A percentile compares a stretch with the other conserved stretches of the same genome.
These are phyloP conservation scores for Astrephomene gubernaculifera DNA, from an alignment of 139 green algal species.

Conservation along the genomic window DNA sequence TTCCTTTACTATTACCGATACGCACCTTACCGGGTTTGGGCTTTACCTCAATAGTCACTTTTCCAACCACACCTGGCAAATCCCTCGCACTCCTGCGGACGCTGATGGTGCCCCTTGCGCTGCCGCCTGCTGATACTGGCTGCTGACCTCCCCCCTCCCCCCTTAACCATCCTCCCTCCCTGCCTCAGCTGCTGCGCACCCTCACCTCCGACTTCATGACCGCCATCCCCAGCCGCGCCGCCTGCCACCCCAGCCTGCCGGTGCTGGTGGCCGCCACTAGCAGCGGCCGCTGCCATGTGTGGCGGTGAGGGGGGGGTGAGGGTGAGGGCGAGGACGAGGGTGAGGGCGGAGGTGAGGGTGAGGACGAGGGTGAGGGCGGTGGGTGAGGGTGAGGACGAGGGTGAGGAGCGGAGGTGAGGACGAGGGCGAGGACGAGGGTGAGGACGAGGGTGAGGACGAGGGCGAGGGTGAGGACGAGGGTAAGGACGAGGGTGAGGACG, in stretches of 20 bases:
- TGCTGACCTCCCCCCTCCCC: too few relatives aligned
- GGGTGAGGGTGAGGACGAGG: not conserved
- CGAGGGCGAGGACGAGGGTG: not conserved
- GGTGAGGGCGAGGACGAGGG: not conserved
- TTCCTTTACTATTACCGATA: too few relatives aligned
- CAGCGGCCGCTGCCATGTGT: constrained; percentile 66
- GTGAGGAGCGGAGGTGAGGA: not conserved
- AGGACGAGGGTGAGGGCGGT: too few relatives aligned
- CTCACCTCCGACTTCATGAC: constrained; percentile 49
- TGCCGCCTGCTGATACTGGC: too few relatives aligned
- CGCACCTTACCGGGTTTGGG: too few relatives aligned
- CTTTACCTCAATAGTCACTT: too few relatives aligned
- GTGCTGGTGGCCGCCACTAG: constrained; percentile 60
- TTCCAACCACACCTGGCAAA: too few relatives aligned
- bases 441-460: not conserved
- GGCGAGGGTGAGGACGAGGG: not conserved
- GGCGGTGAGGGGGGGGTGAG: not conserved
- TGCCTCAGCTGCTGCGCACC: not conserved
- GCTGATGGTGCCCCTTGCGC: too few relatives aligned
- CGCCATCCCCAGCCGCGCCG: constrained; percentile 62
- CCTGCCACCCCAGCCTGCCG: constrained; percentile 21
- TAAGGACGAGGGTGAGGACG: too few relatives aligned
- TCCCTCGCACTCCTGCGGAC: too few relatives aligned
- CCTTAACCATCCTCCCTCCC: not conserved
- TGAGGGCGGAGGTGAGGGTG: not conserved